Evolutionary conservation across 805 yeast genomes (phyloP).

Genomic region (Saturnispora ahearnii): DNA sequence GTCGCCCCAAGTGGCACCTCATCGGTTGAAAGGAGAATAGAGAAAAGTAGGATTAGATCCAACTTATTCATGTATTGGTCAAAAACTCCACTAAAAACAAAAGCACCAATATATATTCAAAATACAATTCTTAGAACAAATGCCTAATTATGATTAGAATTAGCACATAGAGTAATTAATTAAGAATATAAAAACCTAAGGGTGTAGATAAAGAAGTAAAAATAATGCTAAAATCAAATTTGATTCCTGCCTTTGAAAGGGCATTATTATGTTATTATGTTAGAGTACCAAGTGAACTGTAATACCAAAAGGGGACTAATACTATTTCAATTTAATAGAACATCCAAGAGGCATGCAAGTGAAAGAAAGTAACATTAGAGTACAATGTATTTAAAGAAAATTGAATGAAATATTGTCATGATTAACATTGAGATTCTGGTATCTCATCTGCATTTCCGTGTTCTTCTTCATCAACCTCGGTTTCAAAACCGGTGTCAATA

Average conservation of each 20-base stretch:
- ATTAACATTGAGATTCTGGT: conserved; percentile 12
- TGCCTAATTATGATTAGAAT: conserved; percentile 37
- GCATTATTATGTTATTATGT: conserved; percentile 60
- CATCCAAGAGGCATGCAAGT: no score
- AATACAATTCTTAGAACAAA: conserved; percentile 17
- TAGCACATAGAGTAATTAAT: conserved; percentile 58
- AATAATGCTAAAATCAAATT: conserved; percentile 50
- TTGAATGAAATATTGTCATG: no score
- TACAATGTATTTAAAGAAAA: no score
- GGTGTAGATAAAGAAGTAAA: conserved; percentile 64
- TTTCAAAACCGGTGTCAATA: background rate
- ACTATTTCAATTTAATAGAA: no score
- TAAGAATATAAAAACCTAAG: conserved; percentile 55
- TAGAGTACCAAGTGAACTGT: conserved; percentile 22
- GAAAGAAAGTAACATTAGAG: no score
- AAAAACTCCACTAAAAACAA: background rate
- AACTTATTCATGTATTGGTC: conserved; percentile 63
- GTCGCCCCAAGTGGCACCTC: conserved; percentile 36
- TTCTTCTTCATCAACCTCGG: background rate
- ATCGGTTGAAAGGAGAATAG: conserved; percentile 46
- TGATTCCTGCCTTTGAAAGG: conserved; percentile 50
- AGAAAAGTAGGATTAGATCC: conserved; percentile 57
- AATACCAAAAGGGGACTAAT: no score
- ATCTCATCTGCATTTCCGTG: conserved; percentile 2
- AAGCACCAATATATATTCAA: conserved; percentile 12